Percentiles rank a stretch among this genome's conserved stretches.
Conservation (phyloP, 176 grass and related monocot genomes). For the Eremochloa ophiuroides region DNA sequence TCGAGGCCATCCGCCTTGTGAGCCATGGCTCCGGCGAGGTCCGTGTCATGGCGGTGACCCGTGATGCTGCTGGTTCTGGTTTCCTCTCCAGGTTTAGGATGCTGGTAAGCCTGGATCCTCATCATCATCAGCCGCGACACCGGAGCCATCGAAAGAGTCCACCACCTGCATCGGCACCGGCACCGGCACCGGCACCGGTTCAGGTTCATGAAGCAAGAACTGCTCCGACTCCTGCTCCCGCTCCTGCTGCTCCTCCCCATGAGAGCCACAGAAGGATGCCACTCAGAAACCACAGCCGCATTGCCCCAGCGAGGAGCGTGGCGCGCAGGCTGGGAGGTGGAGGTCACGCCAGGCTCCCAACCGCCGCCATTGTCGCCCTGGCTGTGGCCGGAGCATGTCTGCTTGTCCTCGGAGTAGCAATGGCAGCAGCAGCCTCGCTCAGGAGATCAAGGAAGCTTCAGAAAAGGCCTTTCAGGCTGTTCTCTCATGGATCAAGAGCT, state of each 20-base stretch:
- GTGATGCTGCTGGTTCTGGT: background rate
- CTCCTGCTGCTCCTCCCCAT: constrained; percentile 5
- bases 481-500: constrained; percentile 17
- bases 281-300: background rate
- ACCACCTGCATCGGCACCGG: background rate
- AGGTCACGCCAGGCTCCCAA: background rate
- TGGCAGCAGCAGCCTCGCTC: constrained; percentile 9
- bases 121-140: background rate
- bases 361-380: constrained; percentile 2
- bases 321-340: background rate
- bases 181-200: background rate
- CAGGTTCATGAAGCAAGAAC: background rate
- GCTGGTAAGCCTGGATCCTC: constrained; percentile 15
- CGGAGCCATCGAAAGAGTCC: background rate
- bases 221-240: background rate
- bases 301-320: background rate
- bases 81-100: constrained; percentile 31
- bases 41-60: background rate
- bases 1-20: background rate
- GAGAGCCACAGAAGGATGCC: background rate
- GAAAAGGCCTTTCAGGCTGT: constrained; percentile 18
- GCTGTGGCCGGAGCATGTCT: constrained; percentile 15
- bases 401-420: constrained; percentile 6
- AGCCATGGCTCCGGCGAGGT: background rate
- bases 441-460: constrained; percentile 14